Evolutionary conservation across 148 eudicot species (phyloP).

Genomic region (Cornus kousa): DNA sequence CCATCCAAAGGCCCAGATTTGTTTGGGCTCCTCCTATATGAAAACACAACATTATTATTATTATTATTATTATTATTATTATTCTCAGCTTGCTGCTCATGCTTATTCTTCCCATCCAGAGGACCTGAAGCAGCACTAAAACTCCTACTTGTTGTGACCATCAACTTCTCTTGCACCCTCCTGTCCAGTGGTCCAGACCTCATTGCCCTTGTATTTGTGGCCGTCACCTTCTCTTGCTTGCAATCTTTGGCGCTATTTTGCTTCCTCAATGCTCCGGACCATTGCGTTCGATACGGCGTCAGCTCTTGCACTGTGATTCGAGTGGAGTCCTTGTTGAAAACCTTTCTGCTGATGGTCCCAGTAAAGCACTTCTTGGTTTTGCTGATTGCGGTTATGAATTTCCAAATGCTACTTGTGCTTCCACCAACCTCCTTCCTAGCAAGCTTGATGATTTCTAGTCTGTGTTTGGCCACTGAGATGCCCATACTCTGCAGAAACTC

Average conservation of each 20-base stretch:
- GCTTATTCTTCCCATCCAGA: slow-evolving; percentile 23
- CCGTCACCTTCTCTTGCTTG: slow-evolving; percentile 11
- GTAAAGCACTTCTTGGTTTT: slow-evolving; percentile 28
- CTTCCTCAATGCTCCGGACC: slow-evolving; percentile 23
- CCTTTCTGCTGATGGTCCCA: slow-evolving; percentile 17
- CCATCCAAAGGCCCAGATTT: not conserved
- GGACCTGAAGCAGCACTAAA: slow-evolving; percentile 35
- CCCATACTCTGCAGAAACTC: slow-evolving; percentile 48
- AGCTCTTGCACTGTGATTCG: not conserved
- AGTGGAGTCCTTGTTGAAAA: slow-evolving; percentile 3
- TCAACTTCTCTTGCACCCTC: slow-evolving; percentile 16
- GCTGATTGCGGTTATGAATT: slow-evolving; percentile 24
- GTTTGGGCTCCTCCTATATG: slow-evolving; percentile 17
- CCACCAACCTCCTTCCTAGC: slow-evolving; percentile 13
- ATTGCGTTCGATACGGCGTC: slow-evolving; percentile 14
- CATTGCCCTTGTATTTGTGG: slow-evolving; percentile 13
- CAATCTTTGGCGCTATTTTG: slow-evolving; percentile 6
- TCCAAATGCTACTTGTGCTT: not conserved
- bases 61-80: too few species aligned
- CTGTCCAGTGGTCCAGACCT: slow-evolving; percentile 43
- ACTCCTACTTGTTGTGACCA: slow-evolving; percentile 17
- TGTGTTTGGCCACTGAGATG: slow-evolving; percentile 34
- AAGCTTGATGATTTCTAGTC: slow-evolving; percentile 42
- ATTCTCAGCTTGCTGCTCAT: too few species aligned
- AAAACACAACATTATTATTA: not conserved